These are phyloP conservation scores for Aspergillus fumigatus DNA, from an alignment of 2,329 filamentous ascomycete species.

Conservation along the genomic window DNA sequence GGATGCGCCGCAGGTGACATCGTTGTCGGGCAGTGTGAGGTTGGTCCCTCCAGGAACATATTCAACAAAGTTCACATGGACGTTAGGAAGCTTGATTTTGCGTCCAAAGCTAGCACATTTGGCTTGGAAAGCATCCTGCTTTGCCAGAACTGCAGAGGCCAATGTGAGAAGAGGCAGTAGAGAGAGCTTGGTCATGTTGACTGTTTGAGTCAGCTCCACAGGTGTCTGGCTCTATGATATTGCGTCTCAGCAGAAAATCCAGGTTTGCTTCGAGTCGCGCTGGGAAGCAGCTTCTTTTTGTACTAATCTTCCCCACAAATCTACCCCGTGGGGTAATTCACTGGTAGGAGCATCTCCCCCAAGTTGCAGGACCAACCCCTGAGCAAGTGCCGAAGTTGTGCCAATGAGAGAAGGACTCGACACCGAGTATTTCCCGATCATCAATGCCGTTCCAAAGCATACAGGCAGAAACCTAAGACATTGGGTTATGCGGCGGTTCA, in stretches of 20 bases:
- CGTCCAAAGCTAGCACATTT: slow-evolving; percentile 23
- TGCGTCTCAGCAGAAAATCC: background rate
- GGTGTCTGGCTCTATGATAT: background rate
- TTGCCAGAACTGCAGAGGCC: slow-evolving; percentile 17
- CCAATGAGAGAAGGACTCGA: background rate
- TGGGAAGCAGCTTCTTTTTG: background rate
- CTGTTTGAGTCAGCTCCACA: too few relatives aligned
- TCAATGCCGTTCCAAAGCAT: background rate
- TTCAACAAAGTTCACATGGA: slow-evolving; percentile 28
- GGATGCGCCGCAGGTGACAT: slow-evolving; percentile 29
- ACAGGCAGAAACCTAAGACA: background rate
- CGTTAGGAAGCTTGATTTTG: slow-evolving; percentile 25
- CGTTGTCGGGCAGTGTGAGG: slow-evolving; percentile 35
- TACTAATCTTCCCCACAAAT: background rate
- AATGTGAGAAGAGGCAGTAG: slow-evolving; percentile 15
- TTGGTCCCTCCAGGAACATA: slow-evolving; percentile 37
- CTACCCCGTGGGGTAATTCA: background rate
- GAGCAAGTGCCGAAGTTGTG: background rate
- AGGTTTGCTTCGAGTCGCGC: background rate
- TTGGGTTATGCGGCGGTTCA: background rate
- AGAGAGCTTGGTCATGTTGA: slow-evolving; percentile 11
- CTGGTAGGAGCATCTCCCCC: background rate
- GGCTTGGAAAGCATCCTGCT: slow-evolving; percentile 21
- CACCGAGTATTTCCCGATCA: background rate
- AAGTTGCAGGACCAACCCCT: background rate